Conservation (phyloP, 2,329 filamentous ascomycete genomes). For the Cercospora berteroae region DNA sequence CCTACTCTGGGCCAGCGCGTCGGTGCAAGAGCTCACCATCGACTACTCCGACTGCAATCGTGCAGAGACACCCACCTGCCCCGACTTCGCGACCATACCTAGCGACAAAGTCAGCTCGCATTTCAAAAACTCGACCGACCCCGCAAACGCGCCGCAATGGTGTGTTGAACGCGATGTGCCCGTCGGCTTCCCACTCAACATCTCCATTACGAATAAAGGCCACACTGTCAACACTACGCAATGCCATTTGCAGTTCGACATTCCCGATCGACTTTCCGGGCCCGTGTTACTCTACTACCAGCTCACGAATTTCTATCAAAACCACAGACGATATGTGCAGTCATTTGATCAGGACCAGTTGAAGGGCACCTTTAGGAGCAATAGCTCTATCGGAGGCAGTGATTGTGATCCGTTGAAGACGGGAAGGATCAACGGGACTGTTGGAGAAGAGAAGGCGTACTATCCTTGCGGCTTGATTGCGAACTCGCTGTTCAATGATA, state of each 20-base stretch:
- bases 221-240: slow-evolving; percentile 42
- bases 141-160: slow-evolving; percentile 33
- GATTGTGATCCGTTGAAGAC: slow-evolving; percentile 69
- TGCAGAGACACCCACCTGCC: slow-evolving; percentile 49
- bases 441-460: slow-evolving; percentile 62
- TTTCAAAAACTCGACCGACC: slow-evolving; percentile 58
- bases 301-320: slow-evolving; percentile 97
- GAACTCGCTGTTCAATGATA: slow-evolving; percentile 97
- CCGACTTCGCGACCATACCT: slow-evolving; percentile 53
- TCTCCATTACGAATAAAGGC: slow-evolving; percentile 4
- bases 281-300: slow-evolving; percentile 93
- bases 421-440: slow-evolving; percentile 31
- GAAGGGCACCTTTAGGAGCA: slow-evolving; percentile 65
- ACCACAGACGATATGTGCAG: slow-evolving; percentile 92
- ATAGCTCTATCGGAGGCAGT: slow-evolving; percentile 61
- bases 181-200: slow-evolving; percentile 25
- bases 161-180: slow-evolving; percentile 20
- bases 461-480: slow-evolving; percentile 96
- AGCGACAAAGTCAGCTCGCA: slow-evolving; percentile 59
- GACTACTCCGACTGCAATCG: slow-evolving; percentile 79
- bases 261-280: slow-evolving; percentile 74
- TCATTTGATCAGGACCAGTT: slow-evolving; percentile 83
- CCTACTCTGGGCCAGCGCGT: slow-evolving; percentile 78
- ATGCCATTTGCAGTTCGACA: slow-evolving; percentile 74
- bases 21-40: slow-evolving; percentile 83